These are phyloP conservation scores for Fusarium sp. DNA, from an alignment of 2,329 filamentous ascomycete genomes.

Conservation along the genomic window DNA sequence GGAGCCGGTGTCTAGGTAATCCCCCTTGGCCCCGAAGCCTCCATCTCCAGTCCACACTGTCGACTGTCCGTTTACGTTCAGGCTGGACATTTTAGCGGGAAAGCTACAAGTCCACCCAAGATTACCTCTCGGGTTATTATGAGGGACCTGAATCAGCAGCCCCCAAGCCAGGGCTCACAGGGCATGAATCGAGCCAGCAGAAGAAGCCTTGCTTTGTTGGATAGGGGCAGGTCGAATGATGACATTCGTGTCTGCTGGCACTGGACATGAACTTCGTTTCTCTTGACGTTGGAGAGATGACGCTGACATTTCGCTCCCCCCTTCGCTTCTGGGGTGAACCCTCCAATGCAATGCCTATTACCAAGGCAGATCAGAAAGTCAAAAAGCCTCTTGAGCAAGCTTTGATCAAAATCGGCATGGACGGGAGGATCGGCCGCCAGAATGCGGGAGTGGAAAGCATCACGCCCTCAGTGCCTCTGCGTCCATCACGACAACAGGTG, in stretches of 20 bases:
- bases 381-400: slow-evolving; percentile 16
- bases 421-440: slow-evolving; percentile 32
- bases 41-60: slow-evolving; percentile 14
- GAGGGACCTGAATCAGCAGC: slow-evolving; percentile 38
- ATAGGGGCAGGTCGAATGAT: slow-evolving; percentile 2
- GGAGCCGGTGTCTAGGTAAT: slow-evolving; percentile 26
- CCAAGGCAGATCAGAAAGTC: slow-evolving; percentile 12
- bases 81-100: slow-evolving; percentile 35
- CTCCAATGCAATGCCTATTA: neutral
- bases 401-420: slow-evolving; percentile 22
- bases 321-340: slow-evolving; percentile 9
- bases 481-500: slow-evolving; percentile 8
- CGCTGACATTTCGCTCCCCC: slow-evolving; percentile 4
- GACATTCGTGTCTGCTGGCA: neutral
- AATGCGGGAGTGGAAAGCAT: slow-evolving; percentile 30
- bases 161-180: slow-evolving; percentile 12
- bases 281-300: slow-evolving; percentile 14
- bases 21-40: slow-evolving; percentile 31
- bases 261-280: neutral
- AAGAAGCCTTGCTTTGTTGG: neutral
- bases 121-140: slow-evolving; percentile 38
- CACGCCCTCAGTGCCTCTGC: slow-evolving; percentile 8
- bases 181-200: neutral
- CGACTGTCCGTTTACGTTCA: slow-evolving; percentile 31
- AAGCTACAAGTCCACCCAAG: slow-evolving; percentile 31